Evolutionary conservation across 2,329 filamentous ascomycete species (phyloP), one percentile per base, ranked within the genome.

Genomic region (Stagonosporopsis cucurbitacearum): DNA sequence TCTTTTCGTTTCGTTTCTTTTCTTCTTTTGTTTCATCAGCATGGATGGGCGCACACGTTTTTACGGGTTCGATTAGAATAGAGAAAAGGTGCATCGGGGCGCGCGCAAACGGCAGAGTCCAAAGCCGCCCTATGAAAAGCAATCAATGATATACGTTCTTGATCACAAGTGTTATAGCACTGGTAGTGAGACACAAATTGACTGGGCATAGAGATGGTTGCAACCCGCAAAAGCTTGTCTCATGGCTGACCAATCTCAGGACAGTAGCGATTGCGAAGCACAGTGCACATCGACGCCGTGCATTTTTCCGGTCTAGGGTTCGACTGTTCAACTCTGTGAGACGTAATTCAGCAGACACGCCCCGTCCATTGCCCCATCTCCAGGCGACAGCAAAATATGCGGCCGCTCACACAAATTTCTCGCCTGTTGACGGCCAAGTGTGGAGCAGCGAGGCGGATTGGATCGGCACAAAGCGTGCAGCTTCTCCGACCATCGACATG

Each of bases 91-190:
- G 47, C 54, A 55, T 58, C 41, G 30, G 49, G 48, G 50, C 50
- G 28, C 28, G 52, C 20, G 47, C 46, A 19, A 42, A 47, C 35
- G 42, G 23, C 43, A 37, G 25, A 39, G 17, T 20, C 50, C n/a
- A 20, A 47, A 40, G 46, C 50, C 40, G 36, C 43, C 46, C 47
- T 48, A 54, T 53, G 46, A 54, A 60, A 60, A 60, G 56, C 50
- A 55, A 50, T 58, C 56, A 58, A 58, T 55, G 49, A 52, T 40
- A 58, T 54, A 58, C 39, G 51, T 51, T n/a, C n/a, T 58, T 58
- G 56, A 50, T 58, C 50, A 52, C 37, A 57, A 7, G 11, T 22
- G n/a, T 19, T 35, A 22, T 23, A 37, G 28, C 30, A 11, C n/a
- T 15, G 22, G 19, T 32, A 40, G 52, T 36, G 26, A 46, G 39